A percentile compares a stretch with the other conserved stretches of the same genome.
Evolutionary conservation across 768 basidiomycete genomes (phyloP).

Genomic region (Calocybe indica): DNA sequence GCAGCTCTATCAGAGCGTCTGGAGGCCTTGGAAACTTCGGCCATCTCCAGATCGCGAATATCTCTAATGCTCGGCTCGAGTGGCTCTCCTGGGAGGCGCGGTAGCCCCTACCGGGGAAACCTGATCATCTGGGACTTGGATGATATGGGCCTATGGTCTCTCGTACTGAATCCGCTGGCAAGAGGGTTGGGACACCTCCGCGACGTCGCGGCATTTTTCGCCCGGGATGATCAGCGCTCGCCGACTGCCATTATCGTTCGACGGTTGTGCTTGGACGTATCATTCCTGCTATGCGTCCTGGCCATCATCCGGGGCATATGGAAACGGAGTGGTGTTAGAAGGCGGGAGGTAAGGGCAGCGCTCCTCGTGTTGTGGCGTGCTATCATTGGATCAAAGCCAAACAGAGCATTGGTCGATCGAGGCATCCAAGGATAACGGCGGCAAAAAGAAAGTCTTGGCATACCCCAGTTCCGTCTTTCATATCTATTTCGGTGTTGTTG

Average conservation of each 20-base stretch:
- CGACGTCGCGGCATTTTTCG: conserved; percentile 51
- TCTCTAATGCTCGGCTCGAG: conserved; percentile 32
- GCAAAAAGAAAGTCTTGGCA: background rate
- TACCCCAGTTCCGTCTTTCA: background rate
- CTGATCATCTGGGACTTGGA: conserved; percentile 61
- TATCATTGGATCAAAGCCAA: conserved; percentile 47
- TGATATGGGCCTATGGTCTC: conserved; percentile 80
- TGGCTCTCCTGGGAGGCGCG: conserved; percentile 35
- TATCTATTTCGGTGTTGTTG: background rate
- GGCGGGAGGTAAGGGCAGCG: conserved; percentile 63
- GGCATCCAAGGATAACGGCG: conserved; percentile 1
- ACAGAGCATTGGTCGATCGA: conserved; percentile 35
- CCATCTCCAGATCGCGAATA: conserved; percentile 30
- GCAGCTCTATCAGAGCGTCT: conserved; percentile 79
- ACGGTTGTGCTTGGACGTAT: conserved; percentile 71
- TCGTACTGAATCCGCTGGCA: conserved; percentile 61
- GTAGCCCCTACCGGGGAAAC: conserved; percentile 32
- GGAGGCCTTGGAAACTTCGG: conserved; percentile 55
- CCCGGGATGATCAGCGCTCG: conserved; percentile 51
- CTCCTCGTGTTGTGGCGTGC: conserved; percentile 67
- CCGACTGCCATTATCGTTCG: conserved; percentile 65
- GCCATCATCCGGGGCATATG: conserved; percentile 52
- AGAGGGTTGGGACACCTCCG: conserved; percentile 42
- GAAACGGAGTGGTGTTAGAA: conserved; percentile 63
- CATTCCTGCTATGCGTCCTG: conserved; percentile 65